Conservation (phyloP, 768 basidiomycete genomes). For the Pleurotus ostreatus region DNA sequence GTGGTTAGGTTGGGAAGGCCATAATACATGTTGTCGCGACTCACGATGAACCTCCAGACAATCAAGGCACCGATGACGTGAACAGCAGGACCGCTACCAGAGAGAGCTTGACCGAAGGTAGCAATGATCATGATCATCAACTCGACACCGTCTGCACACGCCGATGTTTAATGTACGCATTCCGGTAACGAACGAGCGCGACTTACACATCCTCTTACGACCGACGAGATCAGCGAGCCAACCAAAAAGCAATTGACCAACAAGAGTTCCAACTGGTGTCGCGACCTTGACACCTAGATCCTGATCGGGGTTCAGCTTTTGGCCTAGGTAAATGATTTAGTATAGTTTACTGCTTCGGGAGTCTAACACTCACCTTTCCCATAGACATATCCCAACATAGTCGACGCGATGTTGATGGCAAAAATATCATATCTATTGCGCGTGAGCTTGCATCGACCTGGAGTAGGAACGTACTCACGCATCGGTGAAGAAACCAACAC, state of each 20-base stretch:
- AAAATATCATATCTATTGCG: conserved; percentile 72
- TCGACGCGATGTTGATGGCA: conserved; percentile 81
- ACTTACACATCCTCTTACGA: conserved; percentile 77
- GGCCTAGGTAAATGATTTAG: conserved; percentile 17
- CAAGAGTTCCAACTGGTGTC: conserved; percentile 69
- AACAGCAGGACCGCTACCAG: conserved; percentile 63
- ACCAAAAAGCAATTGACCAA: conserved; percentile 76
- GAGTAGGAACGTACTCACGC: conserved; percentile 37
- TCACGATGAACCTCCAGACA: conserved; percentile 76
- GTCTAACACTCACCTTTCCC: conserved; percentile 27
- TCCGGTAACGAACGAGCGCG: neutral
- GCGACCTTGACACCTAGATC: conserved; percentile 77
- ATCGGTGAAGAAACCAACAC: conserved; percentile 91
- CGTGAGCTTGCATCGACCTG: neutral
- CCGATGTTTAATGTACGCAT: neutral
- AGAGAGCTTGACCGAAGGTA: conserved; percentile 77
- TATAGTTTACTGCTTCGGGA: neutral
- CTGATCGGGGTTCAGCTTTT: conserved; percentile 53
- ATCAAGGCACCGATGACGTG: conserved; percentile 73
- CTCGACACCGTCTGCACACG: conserved; percentile 57
- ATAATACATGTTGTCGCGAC: conserved; percentile 11
- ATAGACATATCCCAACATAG: conserved; percentile 84
- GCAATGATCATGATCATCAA: conserved; percentile 80
- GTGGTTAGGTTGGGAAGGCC: neutral
- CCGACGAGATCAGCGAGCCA: conserved; percentile 77